Conservation (phyloP, 73 alveolate species). For the Paraurostyla sp. region DNA sequence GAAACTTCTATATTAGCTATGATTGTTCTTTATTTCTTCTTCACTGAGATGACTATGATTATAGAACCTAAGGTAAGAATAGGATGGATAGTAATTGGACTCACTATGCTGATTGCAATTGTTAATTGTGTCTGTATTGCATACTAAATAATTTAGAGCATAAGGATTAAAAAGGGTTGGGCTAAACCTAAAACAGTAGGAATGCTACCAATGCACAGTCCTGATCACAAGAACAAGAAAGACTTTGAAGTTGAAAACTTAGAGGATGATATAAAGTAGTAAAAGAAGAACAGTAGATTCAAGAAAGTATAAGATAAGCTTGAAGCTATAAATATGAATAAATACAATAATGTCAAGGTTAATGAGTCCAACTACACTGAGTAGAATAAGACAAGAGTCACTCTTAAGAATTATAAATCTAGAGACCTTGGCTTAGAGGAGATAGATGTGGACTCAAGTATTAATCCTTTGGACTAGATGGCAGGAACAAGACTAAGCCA, state of each 20-base stretch:
- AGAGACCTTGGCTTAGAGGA: neutral
- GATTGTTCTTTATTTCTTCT: neutral
- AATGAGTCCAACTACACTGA: neutral
- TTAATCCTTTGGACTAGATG: neutral
- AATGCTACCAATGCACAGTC: no score
- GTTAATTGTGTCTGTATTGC: neutral
- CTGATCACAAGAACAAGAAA: neutral
- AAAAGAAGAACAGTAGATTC: neutral
- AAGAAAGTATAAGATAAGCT: neutral
- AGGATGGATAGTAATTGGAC: neutral
- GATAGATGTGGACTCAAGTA: neutral
- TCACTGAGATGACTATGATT: conserved; percentile 9
- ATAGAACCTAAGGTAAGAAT: neutral
- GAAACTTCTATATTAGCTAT: neutral
- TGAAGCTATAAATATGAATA: neutral
- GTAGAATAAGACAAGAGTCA: neutral
- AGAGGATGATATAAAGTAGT: neutral
- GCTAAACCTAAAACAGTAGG: no score
- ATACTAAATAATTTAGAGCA: neutral
- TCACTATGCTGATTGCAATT: neutral
- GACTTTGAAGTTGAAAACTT: neutral
- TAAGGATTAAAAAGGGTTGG: conserved; percentile 8
- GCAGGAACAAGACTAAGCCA: neutral
- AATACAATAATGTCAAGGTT: neutral
- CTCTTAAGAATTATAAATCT: neutral